These are phyloP conservation scores for Corchorus olitorius DNA, from an alignment of 345 rosid genomes.

Conservation along the genomic window DNA sequence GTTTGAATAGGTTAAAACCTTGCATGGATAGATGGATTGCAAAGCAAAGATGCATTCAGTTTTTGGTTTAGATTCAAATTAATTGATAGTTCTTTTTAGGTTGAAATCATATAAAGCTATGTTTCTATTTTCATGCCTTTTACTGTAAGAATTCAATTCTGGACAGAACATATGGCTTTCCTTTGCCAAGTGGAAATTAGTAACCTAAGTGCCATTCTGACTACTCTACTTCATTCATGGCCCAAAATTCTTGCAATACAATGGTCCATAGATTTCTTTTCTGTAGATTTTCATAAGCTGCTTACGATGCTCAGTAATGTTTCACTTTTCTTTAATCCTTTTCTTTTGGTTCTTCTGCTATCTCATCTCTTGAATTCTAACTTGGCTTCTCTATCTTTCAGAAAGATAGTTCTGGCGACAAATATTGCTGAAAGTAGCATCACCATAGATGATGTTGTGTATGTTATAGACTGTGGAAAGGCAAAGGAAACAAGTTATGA, in stretches of 20 bases:
- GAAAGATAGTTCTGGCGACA: constrained; percentile 94
- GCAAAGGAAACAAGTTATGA: constrained; percentile 98
- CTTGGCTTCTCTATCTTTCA: constrained; percentile 31
- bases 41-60: background rate
- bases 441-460: constrained; percentile 95
- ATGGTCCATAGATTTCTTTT: background rate
- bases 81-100: background rate
- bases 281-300: background rate
- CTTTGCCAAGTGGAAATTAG: background rate
- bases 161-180: background rate
- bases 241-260: background rate
- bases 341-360: background rate
- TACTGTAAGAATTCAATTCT: background rate
- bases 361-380: background rate
- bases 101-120: background rate
- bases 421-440: constrained; percentile 98
- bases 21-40: background rate
- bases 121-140: background rate
- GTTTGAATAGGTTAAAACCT: background rate
- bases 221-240: background rate
- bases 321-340: background rate
- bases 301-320: background rate
- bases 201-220: background rate
- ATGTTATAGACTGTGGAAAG: constrained; percentile 96
- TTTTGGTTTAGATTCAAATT: background rate